These are phyloP conservation scores for Hibiscus trionum DNA, from an alignment of 345 rosid species.

Conservation along the genomic window DNA sequence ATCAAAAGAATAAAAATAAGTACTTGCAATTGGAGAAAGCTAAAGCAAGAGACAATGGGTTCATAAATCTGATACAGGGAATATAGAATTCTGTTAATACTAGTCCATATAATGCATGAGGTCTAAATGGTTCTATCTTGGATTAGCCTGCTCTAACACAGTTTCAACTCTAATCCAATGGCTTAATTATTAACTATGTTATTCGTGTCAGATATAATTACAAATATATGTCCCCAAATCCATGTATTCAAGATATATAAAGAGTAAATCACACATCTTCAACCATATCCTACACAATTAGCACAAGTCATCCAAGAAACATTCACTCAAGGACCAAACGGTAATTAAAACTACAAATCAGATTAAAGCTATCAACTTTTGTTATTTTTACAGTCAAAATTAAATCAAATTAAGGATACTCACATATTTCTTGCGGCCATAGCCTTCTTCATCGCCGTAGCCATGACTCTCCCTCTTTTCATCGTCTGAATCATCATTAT, in stretches of 20 bases:
- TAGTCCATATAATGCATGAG: no score
- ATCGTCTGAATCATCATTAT: conserved; percentile 46
- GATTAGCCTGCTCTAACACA: no score
- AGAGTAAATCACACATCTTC: no score
- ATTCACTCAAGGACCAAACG: not conserved
- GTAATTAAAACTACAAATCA: not conserved
- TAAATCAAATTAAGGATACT: conserved; percentile 16
- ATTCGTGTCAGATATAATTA: no score
- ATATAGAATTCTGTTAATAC: no score
- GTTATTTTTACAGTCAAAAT: not conserved
- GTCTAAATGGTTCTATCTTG: no score
- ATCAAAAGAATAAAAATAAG: not conserved
- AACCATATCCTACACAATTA: not conserved
- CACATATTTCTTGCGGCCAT: conserved; percentile 90
- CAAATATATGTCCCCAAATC: no score
- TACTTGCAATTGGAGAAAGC: not conserved
- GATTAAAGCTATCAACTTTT: not conserved
- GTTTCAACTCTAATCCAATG: not conserved
- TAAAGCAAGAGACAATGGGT: not conserved
- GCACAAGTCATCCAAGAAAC: not conserved
- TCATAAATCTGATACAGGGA: not conserved
- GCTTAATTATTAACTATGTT: no score
- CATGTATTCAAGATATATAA: no score
- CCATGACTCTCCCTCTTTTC: conserved; percentile 33
- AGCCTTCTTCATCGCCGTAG: conserved; percentile 52